Evolutionary conservation across 2,329 filamentous ascomycete species (phyloP).

Genomic region (Coniella vitis): DNA sequence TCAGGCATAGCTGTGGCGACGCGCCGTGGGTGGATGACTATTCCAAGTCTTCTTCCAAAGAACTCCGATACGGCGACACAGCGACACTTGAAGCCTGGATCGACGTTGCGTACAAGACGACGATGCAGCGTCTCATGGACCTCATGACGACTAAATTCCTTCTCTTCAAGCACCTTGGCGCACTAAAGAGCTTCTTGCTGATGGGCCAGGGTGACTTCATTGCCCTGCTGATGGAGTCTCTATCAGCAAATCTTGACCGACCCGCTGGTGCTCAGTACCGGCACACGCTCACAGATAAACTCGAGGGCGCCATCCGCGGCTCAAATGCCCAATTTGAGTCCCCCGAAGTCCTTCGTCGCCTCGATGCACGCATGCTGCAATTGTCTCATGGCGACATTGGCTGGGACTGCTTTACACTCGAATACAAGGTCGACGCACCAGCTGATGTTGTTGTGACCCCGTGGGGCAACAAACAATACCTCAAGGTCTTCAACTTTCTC

Average conservation of each 20-base stretch:
- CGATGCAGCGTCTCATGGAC: conserved; percentile 89
- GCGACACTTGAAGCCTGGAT: conserved; percentile 88
- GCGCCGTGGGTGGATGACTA: conserved; percentile 94
- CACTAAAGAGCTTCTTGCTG: conserved; percentile 89
- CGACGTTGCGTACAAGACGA: conserved; percentile 94
- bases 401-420: conserved; percentile 98
- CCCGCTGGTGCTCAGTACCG: conserved; percentile 96
- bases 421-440: conserved; percentile 96
- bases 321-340: conserved; percentile 96
- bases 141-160: conserved; percentile 95
- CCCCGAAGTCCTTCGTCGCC: conserved; percentile 78
- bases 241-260: conserved; percentile 85
- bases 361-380: conserved; percentile 98
- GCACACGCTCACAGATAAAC: conserved; percentile 92
- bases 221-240: conserved; percentile 90
- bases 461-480: conserved; percentile 90
- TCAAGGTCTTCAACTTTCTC: conserved; percentile 98
- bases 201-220: conserved; percentile 97
- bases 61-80: conserved; percentile 87
- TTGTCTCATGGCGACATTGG: conserved; percentile 94
- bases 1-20: conserved; percentile 90
- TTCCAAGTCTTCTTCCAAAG: conserved; percentile 86
- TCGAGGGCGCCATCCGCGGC: conserved; percentile 93
- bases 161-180: conserved; percentile 83
- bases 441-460: conserved; percentile 96